Evolutionary conservation across 2,329 filamentous ascomycete genomes (phyloP), one percentile per base, ranked within the genome.

Genomic region (Grosmannia huntii): DNA sequence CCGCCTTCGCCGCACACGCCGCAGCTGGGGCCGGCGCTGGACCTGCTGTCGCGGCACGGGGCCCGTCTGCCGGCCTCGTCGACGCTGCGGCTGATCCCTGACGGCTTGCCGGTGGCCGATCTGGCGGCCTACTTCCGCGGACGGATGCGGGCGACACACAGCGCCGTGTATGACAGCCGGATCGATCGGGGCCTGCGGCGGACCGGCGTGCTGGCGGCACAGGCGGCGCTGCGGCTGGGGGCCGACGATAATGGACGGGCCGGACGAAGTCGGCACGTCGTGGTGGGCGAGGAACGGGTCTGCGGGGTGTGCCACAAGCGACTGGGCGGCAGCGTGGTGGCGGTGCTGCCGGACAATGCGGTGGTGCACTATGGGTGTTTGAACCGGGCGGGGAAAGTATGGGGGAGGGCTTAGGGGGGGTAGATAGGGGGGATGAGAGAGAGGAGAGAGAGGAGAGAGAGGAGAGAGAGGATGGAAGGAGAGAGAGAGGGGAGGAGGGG

Each of bases 251-350:
- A n/a, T 28, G 76, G 76, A 0, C 78, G 80, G 61, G 75, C 74
- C 53, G 80, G 79, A 12, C 73, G 77, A 56, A 82, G 79, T 64
- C 72, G 79, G 57, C 80, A 89, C 64, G 90, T 96, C 12, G 82
- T 90, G 23, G 84, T 99, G 56, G 83, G 81, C 11, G 92, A 99
- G 66, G 92, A 97, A 68, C 78, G 89, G 56, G 86, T 96, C 57
- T 99, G 94, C 69, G 85, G 87, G 14, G 89, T 95, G 19, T 99
- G 94, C 69, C 87, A 96, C 71, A 97, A 96, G 76, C 78, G 94
- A 63, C 81, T 99, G 63, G 92, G 91, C 1, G 87, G 90, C 1
- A 95, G 88, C 69, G 94, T 96, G 69, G 92, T 96, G 21, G 86
- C 91, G 48, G 91, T 96, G 14, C 80, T 94, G 71, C 89, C 91